phyloP scores from a whole-genome alignment of 345 rosid genomes.

The Lepidium africanum region DNA sequence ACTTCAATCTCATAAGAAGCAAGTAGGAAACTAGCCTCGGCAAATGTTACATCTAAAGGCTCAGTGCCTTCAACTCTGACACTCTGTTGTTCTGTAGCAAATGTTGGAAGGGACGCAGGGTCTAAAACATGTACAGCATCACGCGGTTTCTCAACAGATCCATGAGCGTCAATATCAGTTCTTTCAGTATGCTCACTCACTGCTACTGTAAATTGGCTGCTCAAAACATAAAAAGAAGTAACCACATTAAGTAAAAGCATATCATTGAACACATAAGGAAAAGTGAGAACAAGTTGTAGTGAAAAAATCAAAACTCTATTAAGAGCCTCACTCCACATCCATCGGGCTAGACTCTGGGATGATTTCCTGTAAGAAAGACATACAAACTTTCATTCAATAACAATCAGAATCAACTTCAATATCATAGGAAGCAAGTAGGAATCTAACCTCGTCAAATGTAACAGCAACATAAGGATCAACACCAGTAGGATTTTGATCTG shows the following conservation, averaged over 20 bases:
- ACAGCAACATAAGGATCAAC: slow-evolving; percentile 57
- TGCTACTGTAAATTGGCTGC: slow-evolving; percentile 17
- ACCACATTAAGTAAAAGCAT: too few relatives aligned
- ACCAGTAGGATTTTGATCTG: slow-evolving; percentile 63
- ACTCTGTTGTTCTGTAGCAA: slow-evolving; percentile 12
- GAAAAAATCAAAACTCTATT: too few relatives aligned
- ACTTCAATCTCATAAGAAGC: not conserved
- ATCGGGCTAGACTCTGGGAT: slow-evolving; percentile 24
- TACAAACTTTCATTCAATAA: too few relatives aligned
- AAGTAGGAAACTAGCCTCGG: slow-evolving; percentile 30
- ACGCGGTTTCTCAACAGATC: too few relatives aligned
- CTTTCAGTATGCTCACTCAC: slow-evolving; percentile 13
- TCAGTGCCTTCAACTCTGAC: slow-evolving; percentile 18
- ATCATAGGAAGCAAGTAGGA: too few relatives aligned
- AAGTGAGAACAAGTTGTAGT: too few relatives aligned
- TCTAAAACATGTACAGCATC: slow-evolving; percentile 25
- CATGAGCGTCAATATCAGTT: slow-evolving; percentile 5
- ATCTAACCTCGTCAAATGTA: slow-evolving; percentile 64
- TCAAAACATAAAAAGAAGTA: too few relatives aligned
- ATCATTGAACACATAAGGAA: too few relatives aligned
- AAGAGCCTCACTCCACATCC: too few relatives aligned
- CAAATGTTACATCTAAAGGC: too few relatives aligned
- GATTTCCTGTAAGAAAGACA: too few relatives aligned
- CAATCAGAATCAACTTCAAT: too few relatives aligned
- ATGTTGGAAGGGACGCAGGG: slow-evolving; percentile 24